Evolutionary conservation across 345 rosid genomes (phyloP).

Genomic region (Citrus medica): DNA sequence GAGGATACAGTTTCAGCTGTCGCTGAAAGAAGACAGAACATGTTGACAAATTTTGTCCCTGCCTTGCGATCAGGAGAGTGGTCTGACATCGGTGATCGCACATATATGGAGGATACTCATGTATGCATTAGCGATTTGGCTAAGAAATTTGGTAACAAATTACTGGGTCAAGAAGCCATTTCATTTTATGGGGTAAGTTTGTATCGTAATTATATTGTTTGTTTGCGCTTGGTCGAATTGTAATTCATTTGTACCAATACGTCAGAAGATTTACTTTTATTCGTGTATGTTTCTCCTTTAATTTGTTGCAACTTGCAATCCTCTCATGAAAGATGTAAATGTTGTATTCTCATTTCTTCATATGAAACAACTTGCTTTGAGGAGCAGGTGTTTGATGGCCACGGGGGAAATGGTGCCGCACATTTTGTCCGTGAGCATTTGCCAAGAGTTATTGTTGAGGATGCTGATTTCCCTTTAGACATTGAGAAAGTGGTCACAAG

Average conservation of each 20-base stretch:
- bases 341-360: background rate
- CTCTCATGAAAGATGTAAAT: background rate
- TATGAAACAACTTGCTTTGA: background rate
- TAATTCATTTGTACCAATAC: background rate
- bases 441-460: slow-evolving; percentile 75
- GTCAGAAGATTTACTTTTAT: background rate
- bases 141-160: slow-evolving; percentile 37
- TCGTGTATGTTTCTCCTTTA: background rate
- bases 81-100: slow-evolving; percentile 64
- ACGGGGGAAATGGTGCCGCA: slow-evolving; percentile 77
- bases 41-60: slow-evolving; percentile 40
- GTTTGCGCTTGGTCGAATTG: background rate
- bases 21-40: slow-evolving; percentile 30
- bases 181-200: slow-evolving; percentile 75
- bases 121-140: slow-evolving; percentile 72
- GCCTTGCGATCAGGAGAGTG: slow-evolving; percentile 75
- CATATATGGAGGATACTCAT: slow-evolving; percentile 77
- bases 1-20: slow-evolving; percentile 42
- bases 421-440: slow-evolving; percentile 71
- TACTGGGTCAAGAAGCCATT: slow-evolving; percentile 34
- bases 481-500: slow-evolving; percentile 62
- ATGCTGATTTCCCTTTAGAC: slow-evolving; percentile 66
- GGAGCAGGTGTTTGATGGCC: slow-evolving; percentile 82
- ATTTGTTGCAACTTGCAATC: too few species aligned
- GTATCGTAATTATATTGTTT: background rate